These are phyloP conservation scores for Aspergillus alliaceus DNA, from an alignment of 2,329 filamentous ascomycete genomes.

Conservation along the genomic window DNA sequence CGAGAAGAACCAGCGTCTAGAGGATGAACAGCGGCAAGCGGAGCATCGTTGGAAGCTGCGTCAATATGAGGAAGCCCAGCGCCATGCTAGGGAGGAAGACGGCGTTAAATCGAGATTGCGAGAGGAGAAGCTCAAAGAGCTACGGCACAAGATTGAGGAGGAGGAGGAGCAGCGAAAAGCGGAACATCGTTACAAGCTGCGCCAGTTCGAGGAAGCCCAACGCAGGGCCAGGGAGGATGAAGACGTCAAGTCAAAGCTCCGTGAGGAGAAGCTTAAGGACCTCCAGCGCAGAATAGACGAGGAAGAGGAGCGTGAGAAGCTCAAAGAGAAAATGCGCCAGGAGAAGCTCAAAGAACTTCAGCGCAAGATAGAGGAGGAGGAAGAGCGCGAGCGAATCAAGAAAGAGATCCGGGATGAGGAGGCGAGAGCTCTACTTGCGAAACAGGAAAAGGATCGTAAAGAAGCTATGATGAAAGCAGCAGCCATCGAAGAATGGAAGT, in stretches of 20 bases:
- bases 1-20: constrained; percentile 44
- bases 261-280: constrained; percentile 32
- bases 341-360: constrained; percentile 33
- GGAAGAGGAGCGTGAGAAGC: constrained; percentile 47
- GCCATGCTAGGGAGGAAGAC: constrained; percentile 32
- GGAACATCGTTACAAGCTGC: constrained; percentile 15
- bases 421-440: constrained; percentile 36
- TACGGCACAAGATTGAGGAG: constrained; percentile 38
- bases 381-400: constrained; percentile 46
- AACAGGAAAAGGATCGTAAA: constrained; percentile 32
- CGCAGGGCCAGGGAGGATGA: constrained; percentile 33
- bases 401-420: constrained; percentile 47
- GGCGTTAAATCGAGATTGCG: constrained; percentile 31
- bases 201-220: constrained; percentile 16
- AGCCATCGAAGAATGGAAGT: constrained; percentile 41
- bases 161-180: constrained; percentile 43
- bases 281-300: constrained; percentile 37
- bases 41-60: constrained; percentile 16
- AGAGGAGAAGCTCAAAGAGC: constrained; percentile 31
- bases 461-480: constrained; percentile 39
- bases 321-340: constrained; percentile 33
- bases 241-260: constrained; percentile 30
- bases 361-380: constrained; percentile 41
- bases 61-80: constrained; percentile 19
- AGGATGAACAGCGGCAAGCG: constrained; percentile 19